These are phyloP conservation scores for Tubosaeta brunneosetosa DNA, from an alignment of 768 basidiomycete genomes.

Conservation along the genomic window DNA sequence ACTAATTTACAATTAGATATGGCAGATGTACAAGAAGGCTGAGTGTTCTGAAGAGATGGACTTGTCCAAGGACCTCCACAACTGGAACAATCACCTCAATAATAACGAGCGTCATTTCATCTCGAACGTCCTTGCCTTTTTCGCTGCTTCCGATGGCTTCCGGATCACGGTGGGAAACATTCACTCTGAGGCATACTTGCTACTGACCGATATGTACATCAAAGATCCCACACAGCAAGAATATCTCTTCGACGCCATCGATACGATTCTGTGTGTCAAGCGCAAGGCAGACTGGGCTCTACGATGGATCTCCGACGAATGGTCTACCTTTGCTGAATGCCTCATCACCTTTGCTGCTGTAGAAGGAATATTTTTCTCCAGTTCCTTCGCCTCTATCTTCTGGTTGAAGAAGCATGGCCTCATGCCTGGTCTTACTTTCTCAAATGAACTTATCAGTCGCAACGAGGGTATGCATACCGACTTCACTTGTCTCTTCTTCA, in stretches of 20 bases:
- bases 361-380: constrained; percentile 35
- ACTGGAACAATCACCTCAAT: no score
- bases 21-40: constrained; percentile 53
- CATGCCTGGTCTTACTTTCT: constrained; percentile 97
- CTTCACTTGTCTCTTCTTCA: constrained; percentile 88
- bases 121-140: constrained; percentile 92
- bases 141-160: constrained; percentile 94
- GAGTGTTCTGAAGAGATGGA: no score
- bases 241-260: constrained; percentile 87
- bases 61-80: no score
- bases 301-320: constrained; percentile 85
- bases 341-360: constrained; percentile 93
- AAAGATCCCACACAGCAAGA: constrained; percentile 71
- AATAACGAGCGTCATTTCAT: constrained; percentile 62
- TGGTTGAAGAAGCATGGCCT: constrained; percentile 52
- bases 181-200: constrained; percentile 94
- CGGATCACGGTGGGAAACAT: constrained; percentile 99
- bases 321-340: constrained; percentile 82
- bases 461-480: constrained; percentile 98
- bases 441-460: constrained; percentile 92
- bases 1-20: constrained; percentile 55
- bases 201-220: constrained; percentile 39
- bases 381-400: no score
- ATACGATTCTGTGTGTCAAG: constrained; percentile 89
- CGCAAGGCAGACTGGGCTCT: constrained; percentile 36